These are phyloP conservation scores for Aspergillus piperis DNA, from an alignment of 2,329 filamentous ascomycete genomes.

Conservation along the genomic window DNA sequence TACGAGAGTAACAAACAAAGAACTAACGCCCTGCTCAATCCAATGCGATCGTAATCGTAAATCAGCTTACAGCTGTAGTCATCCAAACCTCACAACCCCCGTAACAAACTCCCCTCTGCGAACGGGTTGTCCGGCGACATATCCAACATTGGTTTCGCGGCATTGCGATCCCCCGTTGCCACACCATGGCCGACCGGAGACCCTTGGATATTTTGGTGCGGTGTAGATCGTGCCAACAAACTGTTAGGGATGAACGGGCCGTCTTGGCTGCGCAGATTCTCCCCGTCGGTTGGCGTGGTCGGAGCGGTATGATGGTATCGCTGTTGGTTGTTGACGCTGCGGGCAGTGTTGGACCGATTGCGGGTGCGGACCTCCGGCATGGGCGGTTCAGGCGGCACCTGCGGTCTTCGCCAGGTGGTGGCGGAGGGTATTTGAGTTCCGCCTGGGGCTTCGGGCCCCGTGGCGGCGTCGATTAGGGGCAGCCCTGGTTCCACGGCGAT, in stretches of 20 bases:
- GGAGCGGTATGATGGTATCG: slow-evolving; percentile 13
- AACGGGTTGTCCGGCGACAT: slow-evolving; percentile 45
- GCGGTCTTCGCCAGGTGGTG: slow-evolving; percentile 43
- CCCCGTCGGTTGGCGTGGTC: slow-evolving; percentile 16
- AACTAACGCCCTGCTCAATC: neutral
- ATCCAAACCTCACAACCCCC: slow-evolving; percentile 24
- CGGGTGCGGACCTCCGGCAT: slow-evolving; percentile 22
- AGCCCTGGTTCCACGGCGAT: slow-evolving; percentile 46
- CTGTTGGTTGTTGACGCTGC: slow-evolving; percentile 27
- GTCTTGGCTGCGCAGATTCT: slow-evolving; percentile 16
- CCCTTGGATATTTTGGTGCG: slow-evolving; percentile 15
- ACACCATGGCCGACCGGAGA: slow-evolving; percentile 39
- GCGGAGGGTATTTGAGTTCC: slow-evolving; percentile 40
- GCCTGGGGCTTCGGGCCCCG: slow-evolving; percentile 39
- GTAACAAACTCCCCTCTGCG: slow-evolving; percentile 48
- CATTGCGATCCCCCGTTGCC: slow-evolving; percentile 42
- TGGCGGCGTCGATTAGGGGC: slow-evolving; percentile 46
- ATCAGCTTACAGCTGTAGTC: neutral
- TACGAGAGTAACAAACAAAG: neutral
- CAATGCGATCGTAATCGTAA: neutral
- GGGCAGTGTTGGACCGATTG: slow-evolving; percentile 39
- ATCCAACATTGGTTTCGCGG: slow-evolving; percentile 47
- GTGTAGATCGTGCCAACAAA: slow-evolving; percentile 36
- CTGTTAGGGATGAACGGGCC: slow-evolving; percentile 39
- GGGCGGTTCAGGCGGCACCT: slow-evolving; percentile 16